phyloP scores from a whole-genome alignment of 306 rosid genomes.

The Biancaea sappan region DNA sequence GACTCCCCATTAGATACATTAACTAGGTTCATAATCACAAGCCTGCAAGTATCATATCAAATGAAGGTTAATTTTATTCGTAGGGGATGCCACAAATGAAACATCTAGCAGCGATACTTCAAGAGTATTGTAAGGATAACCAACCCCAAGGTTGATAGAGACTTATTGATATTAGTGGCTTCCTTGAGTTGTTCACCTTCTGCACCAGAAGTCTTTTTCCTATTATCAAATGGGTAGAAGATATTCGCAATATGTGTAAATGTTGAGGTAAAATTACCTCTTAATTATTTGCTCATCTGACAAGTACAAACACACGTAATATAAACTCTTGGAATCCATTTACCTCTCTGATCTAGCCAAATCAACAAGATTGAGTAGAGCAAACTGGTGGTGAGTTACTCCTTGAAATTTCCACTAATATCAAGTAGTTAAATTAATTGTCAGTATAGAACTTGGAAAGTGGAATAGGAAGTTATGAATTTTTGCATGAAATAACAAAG shows the following conservation, averaged over 20 bases:
- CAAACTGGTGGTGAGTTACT: slow-evolving; percentile 86
- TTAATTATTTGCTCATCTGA: slow-evolving; percentile 11
- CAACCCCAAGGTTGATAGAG: slow-evolving; percentile 97
- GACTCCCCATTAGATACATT: slow-evolving; percentile 87
- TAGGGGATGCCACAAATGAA: slow-evolving; percentile 10
- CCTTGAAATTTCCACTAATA: slow-evolving; percentile 98
- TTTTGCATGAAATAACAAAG: slow-evolving; percentile 7
- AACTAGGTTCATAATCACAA: slow-evolving; percentile 95
- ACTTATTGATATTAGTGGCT: slow-evolving; percentile 96
- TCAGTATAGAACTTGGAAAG: slow-evolving; percentile 30
- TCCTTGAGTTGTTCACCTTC: slow-evolving; percentile 99
- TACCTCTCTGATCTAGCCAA: slow-evolving; percentile 99
- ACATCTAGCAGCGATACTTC: background rate
- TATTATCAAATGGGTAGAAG: slow-evolving; percentile 37
- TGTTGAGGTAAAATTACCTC: background rate
- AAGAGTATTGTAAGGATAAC: slow-evolving; percentile 34
- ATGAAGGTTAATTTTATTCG: slow-evolving; percentile 11
- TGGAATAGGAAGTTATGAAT: background rate
- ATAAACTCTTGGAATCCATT: slow-evolving; percentile 16
- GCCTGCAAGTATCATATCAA: slow-evolving; percentile 59
- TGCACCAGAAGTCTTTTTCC: slow-evolving; percentile 99
- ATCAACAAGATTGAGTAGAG: slow-evolving; percentile 96
- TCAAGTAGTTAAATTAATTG: slow-evolving; percentile 25
- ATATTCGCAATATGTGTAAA: slow-evolving; percentile 1
- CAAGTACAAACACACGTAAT: slow-evolving; percentile 9